phyloP scores from a whole-genome alignment of 202 grass and related monocot species.

The Elaeis oleifera region DNA sequence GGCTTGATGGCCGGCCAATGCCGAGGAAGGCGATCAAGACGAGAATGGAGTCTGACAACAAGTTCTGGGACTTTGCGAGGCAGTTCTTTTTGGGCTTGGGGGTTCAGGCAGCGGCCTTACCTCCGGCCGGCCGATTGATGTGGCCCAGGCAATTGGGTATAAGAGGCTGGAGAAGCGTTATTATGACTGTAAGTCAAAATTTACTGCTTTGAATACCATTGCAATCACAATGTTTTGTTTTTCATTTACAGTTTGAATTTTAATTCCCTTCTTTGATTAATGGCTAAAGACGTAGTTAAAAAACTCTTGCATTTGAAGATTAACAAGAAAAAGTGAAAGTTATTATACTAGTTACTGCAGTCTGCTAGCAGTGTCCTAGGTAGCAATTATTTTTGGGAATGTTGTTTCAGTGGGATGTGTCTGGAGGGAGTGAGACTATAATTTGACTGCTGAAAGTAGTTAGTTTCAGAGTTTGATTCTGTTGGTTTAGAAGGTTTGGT shows the following conservation, averaged over 20 bases:
- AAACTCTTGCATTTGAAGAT: too few species aligned
- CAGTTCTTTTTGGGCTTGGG: constrained; percentile 37
- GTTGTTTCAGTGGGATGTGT: too few species aligned
- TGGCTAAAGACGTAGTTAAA: too few species aligned
- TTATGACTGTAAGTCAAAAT: constrained; percentile 26
- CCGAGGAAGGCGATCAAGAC: constrained; percentile 28
- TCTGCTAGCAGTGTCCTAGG: too few species aligned
- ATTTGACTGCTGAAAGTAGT: too few species aligned
- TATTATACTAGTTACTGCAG: too few species aligned
- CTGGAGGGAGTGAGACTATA: too few species aligned
- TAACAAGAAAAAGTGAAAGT: too few species aligned
- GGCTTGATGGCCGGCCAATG: constrained; percentile 27
- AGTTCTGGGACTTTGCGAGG: constrained; percentile 30
- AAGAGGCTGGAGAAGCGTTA: constrained; percentile 32
- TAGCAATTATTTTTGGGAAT: too few species aligned
- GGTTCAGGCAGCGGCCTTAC: constrained; percentile 29
- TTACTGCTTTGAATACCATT: neutral
- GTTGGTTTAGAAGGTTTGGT: too few species aligned
- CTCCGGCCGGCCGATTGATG: constrained; percentile 33
- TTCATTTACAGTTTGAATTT: neutral
- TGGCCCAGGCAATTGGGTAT: constrained; percentile 30
- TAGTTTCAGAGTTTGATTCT: too few species aligned
- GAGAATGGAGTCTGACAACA: constrained; percentile 18
- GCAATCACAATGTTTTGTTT: neutral
- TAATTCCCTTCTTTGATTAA: neutral